Evolutionary conservation across 2,329 filamentous ascomycete species (phyloP).

Genomic region (Xylariaceae sp.): DNA sequence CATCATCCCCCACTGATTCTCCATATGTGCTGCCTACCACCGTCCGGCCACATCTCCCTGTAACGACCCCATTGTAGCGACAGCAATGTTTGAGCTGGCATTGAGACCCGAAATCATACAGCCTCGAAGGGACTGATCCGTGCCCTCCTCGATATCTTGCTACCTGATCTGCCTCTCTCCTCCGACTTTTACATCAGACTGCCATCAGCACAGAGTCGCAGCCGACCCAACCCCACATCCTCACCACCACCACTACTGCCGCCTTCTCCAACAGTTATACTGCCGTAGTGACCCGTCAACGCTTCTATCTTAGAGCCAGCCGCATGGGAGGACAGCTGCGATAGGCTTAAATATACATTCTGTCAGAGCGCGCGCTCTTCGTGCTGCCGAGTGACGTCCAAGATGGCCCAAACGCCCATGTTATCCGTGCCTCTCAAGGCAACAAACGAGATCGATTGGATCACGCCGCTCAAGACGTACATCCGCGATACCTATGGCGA

Average conservation of each 20-base stretch:
- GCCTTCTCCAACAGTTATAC: slow-evolving; percentile 1
- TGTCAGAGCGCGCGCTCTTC: neutral
- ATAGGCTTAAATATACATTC: neutral
- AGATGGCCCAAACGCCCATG: slow-evolving; percentile 87
- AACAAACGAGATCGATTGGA: slow-evolving; percentile 98
- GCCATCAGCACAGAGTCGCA: slow-evolving; percentile 6
- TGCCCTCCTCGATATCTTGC: neutral
- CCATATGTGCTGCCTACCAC: neutral
- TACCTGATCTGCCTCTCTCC: slow-evolving; percentile 4
- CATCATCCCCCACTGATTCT: neutral
- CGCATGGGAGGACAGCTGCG: neutral
- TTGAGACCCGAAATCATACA: slow-evolving; percentile 3
- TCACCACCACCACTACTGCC: neutral
- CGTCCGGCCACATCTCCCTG: neutral
- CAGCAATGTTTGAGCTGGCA: slow-evolving; percentile 15
- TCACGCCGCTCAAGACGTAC: slow-evolving; percentile 85
- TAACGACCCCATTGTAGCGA: slow-evolving; percentile 1
- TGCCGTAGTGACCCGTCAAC: neutral
- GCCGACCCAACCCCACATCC: slow-evolving; percentile 12
- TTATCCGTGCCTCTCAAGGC: slow-evolving; percentile 87
- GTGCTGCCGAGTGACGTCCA: slow-evolving; percentile 3
- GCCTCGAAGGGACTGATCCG: slow-evolving; percentile 6
- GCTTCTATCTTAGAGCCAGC: neutral
- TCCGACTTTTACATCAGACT: neutral
- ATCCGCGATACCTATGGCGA: slow-evolving; percentile 93